Conservation (phyloP, 192 early-diverging fungal genomes). For the Backusella sp. region DNA sequence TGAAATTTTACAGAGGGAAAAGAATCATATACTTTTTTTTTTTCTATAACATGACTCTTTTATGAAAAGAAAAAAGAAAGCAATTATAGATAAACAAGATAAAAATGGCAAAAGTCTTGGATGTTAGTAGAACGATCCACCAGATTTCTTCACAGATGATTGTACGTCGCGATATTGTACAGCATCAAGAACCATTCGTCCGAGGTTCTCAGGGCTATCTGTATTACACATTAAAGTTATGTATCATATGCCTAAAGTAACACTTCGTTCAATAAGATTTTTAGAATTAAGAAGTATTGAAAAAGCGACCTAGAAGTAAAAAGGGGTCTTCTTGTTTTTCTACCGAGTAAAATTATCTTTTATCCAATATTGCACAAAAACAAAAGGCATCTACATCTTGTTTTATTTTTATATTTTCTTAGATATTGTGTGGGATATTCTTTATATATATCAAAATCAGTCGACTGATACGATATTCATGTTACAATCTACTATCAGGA, state of each 20-base stretch:
- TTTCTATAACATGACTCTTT: not conserved
- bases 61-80: not conserved
- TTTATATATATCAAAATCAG: not conserved
- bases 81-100: not conserved
- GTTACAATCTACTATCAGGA: conserved; percentile 4
- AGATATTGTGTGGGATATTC: not conserved
- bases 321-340: not conserved
- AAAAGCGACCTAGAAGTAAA: not conserved
- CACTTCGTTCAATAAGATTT: not conserved
- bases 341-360: not conserved
- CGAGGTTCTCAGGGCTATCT: not conserved
- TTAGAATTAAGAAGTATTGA: not conserved
- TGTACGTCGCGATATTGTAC: not conserved
- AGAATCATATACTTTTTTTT: not conserved
- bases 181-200: not conserved
- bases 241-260: not conserved
- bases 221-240: not conserved
- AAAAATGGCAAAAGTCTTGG: not conserved
- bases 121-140: not conserved
- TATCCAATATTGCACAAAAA: not conserved
- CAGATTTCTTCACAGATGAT: not conserved
- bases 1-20: too few species aligned
- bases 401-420: not conserved
- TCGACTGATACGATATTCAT: not conserved
- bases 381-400: not conserved